phyloP scores from a whole-genome alignment of 768 basidiomycete genomes.

The Pleurotus platypus region DNA sequence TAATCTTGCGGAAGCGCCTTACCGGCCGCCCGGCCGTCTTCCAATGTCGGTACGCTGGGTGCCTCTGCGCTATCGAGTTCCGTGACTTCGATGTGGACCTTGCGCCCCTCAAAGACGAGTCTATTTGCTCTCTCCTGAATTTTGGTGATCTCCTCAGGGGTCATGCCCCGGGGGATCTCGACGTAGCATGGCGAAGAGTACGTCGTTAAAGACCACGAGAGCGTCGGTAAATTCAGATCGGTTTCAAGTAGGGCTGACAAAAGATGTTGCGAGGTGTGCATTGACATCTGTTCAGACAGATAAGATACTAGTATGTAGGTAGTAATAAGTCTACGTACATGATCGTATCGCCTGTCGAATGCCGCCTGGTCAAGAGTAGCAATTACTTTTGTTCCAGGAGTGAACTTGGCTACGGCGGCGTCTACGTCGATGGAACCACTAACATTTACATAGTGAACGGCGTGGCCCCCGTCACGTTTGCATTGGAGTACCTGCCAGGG shows the following conservation, averaged over 20 bases:
- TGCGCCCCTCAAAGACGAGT: conserved; percentile 66
- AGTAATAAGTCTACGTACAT: conserved; percentile 40
- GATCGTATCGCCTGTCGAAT: conserved; percentile 66
- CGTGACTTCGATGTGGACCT: conserved; percentile 70
- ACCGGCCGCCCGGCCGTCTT: conserved; percentile 48
- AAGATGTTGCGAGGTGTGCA: conserved; percentile 84
- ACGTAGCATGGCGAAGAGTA: conserved; percentile 72
- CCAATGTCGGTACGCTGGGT: conserved; percentile 29
- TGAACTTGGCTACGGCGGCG: conserved; percentile 40
- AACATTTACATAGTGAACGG: conserved; percentile 67
- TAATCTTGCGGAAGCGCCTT: conserved; percentile 70
- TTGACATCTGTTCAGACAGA: conserved; percentile 53
- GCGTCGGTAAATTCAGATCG: conserved; percentile 58
- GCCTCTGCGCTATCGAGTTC: conserved; percentile 47
- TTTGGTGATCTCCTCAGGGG: conserved; percentile 51
- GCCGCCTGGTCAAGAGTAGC: conserved; percentile 57
- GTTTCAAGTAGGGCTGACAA: conserved; percentile 78
- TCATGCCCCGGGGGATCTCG: conserved; percentile 69
- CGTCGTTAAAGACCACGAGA: conserved; percentile 77
- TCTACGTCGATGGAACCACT: conserved; percentile 30
- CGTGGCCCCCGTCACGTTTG: conserved; percentile 67
- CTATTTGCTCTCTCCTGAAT: conserved; percentile 66
- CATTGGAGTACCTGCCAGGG: conserved; percentile 61
- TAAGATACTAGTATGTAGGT: neutral
- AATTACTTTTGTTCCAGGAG: conserved; percentile 46